Evolutionary conservation across 2,329 filamentous ascomycete genomes (phyloP).

Genomic region (Fusarium euwallaceae): DNA sequence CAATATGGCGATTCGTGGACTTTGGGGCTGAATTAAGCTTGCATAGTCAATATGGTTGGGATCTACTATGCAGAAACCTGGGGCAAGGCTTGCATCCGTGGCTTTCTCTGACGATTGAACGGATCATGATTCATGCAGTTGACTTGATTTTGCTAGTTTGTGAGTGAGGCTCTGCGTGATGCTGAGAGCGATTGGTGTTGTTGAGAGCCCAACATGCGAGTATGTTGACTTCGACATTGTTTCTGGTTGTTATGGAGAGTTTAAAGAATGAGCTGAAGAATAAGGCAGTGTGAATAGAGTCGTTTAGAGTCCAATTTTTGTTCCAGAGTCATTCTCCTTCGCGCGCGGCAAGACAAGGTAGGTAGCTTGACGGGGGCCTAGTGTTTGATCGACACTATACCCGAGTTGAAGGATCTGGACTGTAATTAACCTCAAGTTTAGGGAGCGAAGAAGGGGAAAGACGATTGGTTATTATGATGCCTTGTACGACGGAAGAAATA

Average conservation of each 20-base stretch:
- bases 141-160: background rate
- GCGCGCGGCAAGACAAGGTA: background rate
- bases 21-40: background rate
- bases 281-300: background rate
- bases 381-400: constrained; percentile 13
- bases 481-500: background rate
- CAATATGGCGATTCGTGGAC: background rate
- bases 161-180: background rate
- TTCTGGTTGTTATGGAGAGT: background rate
- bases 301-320: background rate
- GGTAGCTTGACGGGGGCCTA: background rate
- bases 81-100: background rate
- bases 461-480: background rate
- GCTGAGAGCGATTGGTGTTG: background rate
- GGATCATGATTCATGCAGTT: background rate
- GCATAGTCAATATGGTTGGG: background rate
- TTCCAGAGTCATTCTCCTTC: background rate
- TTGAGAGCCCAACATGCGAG: background rate
- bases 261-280: background rate
- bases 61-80: background rate
- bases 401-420: constrained; percentile 2
- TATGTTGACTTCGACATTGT: background rate
- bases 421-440: background rate
- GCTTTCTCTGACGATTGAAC: background rate
- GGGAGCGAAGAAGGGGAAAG: background rate